Evolutionary conservation across 352 stramenopile species (phyloP).

Genomic region (Pythium periplocum): DNA sequence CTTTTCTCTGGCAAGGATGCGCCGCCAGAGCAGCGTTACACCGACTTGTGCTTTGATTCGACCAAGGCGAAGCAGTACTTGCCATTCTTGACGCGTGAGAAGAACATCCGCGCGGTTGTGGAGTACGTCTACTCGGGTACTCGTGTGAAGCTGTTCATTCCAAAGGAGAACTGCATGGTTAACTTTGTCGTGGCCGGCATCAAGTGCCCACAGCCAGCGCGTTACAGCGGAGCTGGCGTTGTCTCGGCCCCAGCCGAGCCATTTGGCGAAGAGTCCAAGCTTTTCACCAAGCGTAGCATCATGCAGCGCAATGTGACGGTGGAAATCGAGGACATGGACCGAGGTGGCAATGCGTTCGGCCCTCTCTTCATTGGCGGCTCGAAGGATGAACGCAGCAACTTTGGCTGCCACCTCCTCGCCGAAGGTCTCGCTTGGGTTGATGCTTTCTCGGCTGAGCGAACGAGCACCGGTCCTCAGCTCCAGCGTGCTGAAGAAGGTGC

Average conservation of each 20-base stretch:
- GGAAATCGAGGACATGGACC: conserved; percentile 92
- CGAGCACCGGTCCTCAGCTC: conserved; percentile 65
- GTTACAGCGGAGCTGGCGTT: conserved; percentile 85
- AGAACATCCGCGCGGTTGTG: conserved; percentile 73
- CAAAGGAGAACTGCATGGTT: conserved; percentile 96
- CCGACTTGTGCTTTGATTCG: conserved; percentile 82
- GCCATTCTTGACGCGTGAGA: conserved; percentile 82
- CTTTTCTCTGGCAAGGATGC: conserved; percentile 87
- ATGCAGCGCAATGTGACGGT: conserved; percentile 92
- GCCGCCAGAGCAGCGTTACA: conserved; percentile 63
- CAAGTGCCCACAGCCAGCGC: conserved; percentile 82
- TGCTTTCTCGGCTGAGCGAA: conserved; percentile 91
- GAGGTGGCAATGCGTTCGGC: conserved; percentile 89
- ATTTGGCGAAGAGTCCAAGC: conserved; percentile 85
- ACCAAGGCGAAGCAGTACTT: conserved; percentile 89
- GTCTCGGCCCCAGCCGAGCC: conserved; percentile 83
- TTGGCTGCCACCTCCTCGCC: conserved; percentile 88
- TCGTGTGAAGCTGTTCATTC: conserved; percentile 94
- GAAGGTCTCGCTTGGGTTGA: conserved; percentile 93
- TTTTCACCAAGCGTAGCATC: conserved; percentile 83
- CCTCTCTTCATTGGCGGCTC: conserved; percentile 60
- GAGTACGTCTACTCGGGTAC: conserved; percentile 97
- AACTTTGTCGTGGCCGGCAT: conserved; percentile 91
- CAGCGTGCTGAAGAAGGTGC: conserved; percentile 82
- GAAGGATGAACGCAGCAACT: conserved; percentile 82